Evolutionary conservation across 2,329 filamentous ascomycete genomes (phyloP).

Genomic region (Ploettnerulaceae sp.): DNA sequence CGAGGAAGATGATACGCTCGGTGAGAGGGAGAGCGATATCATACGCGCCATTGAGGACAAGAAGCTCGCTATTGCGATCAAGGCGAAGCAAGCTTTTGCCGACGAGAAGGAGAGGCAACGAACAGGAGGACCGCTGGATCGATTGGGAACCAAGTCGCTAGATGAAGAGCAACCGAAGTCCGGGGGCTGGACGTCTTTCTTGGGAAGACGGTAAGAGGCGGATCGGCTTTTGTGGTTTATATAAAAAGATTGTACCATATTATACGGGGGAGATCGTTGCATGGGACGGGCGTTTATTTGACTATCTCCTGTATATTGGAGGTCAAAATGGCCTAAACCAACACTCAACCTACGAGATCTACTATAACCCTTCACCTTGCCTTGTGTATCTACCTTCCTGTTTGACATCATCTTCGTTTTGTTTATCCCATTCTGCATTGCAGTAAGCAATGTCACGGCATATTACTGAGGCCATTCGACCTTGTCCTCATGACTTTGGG

Average conservation of each 20-base stretch:
- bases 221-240: slow-evolving; percentile 1
- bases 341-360: slow-evolving; percentile 14
- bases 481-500: too few species aligned
- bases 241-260: slow-evolving; percentile 25
- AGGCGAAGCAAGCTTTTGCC: slow-evolving; percentile 29
- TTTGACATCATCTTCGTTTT: too few species aligned
- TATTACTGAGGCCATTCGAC: too few species aligned
- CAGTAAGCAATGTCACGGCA: too few species aligned
- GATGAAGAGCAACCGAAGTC: slow-evolving; percentile 19
- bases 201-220: slow-evolving; percentile 20
- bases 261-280: slow-evolving; percentile 22
- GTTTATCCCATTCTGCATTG: too few species aligned
- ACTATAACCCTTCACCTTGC: too few species aligned
- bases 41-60: slow-evolving; percentile 30
- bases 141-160: slow-evolving; percentile 22
- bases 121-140: slow-evolving; percentile 29
- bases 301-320: slow-evolving; percentile 16
- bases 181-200: slow-evolving; percentile 28
- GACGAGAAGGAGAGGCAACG: slow-evolving; percentile 31
- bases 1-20: slow-evolving; percentile 23
- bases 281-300: slow-evolving; percentile 21
- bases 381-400: too few species aligned
- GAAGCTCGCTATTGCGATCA: slow-evolving; percentile 24
- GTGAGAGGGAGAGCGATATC: slow-evolving; percentile 27
- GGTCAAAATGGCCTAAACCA: slow-evolving; percentile 11